Evolutionary conservation across 495 filamentous ascomycete genomes (phyloP).

Genomic region (Friedmanniomyces endolithicus): DNA sequence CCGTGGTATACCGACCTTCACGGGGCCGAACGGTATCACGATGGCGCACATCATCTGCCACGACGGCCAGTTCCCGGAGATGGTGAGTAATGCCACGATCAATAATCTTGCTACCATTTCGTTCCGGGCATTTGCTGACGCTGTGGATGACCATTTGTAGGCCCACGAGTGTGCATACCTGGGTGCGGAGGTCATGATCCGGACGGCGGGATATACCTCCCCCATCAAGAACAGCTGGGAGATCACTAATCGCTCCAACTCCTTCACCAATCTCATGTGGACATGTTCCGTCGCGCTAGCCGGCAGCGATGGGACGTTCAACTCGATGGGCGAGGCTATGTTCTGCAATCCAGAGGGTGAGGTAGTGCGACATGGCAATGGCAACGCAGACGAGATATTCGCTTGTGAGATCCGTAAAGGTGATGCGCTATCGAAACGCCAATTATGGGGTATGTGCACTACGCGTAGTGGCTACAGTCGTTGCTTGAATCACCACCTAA

Average conservation of each 20-base stretch:
- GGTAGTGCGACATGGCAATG: conserved; percentile 11
- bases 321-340: conserved; percentile 20
- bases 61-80: conserved; percentile 19
- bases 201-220: conserved; percentile 16
- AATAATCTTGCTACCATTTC: no score
- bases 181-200: conserved; percentile 17
- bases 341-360: conserved; percentile 15
- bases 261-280: conserved; percentile 18
- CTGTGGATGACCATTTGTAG: background rate
- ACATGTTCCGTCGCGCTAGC: conserved; percentile 16
- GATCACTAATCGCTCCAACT: conserved; percentile 18
- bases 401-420: conserved; percentile 15
- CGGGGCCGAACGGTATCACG: conserved; percentile 7
- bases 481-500: no score
- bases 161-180: conserved; percentile 17
- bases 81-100: background rate
- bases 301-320: conserved; percentile 17
- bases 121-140: background rate
- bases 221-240: conserved; percentile 19
- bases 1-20: conserved; percentile 9
- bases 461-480: no score
- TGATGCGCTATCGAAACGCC: conserved; percentile 8
- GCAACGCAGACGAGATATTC: conserved; percentile 12
- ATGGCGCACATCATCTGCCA: conserved; percentile 22
- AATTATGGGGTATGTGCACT: conserved; percentile 5